Percentiles rank a stretch among this genome's conserved stretches.
These are phyloP conservation scores for Calycina herbarum DNA, from an alignment of 2,329 filamentous ascomycete species.

Conservation along the genomic window DNA sequence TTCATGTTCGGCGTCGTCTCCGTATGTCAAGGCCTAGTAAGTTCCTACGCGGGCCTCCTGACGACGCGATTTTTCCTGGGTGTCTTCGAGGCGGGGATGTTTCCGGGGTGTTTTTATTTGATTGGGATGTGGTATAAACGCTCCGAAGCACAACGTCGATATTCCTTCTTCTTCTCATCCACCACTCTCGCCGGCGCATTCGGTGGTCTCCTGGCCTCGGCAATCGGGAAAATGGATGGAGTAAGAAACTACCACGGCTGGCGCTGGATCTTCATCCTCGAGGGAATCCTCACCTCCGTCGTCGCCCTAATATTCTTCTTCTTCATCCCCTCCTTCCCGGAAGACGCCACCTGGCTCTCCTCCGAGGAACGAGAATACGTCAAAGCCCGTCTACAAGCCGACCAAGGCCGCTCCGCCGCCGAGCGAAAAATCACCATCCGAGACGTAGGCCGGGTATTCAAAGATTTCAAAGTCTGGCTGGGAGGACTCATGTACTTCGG, in stretches of 20 bases:
- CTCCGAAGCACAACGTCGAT: conserved; percentile 84
- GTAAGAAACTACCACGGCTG: conserved; percentile 68
- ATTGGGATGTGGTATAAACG: conserved; percentile 90
- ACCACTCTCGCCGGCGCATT: conserved; percentile 82
- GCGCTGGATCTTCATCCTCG: conserved; percentile 83
- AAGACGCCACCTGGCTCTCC: conserved; percentile 70
- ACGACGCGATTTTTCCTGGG: conserved; percentile 85
- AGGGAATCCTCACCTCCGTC: conserved; percentile 64
- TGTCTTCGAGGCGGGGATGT: conserved; percentile 73
- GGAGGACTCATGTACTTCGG: conserved; percentile 82
- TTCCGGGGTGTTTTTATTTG: conserved; percentile 72
- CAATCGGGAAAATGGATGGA: conserved; percentile 85
- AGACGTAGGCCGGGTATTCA: conserved; percentile 65
- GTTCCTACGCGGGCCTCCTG: conserved; percentile 77
- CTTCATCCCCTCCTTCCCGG: conserved; percentile 71
- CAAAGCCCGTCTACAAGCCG: conserved; percentile 63
- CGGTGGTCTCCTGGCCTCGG: conserved; percentile 79
- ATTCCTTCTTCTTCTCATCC: conserved; percentile 88
- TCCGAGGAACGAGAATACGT: conserved; percentile 69
- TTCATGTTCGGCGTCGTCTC: conserved; percentile 54
- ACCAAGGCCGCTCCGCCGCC: conserved; percentile 66
- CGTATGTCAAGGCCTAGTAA: conserved; percentile 38
- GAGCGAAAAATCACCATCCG: conserved; percentile 59
- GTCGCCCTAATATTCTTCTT: conserved; percentile 66
- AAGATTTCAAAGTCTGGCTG: conserved; percentile 71